Base-by-base conservation (phyloP, 129 eudicot genomes). In the Flaveria trinervia region DNA sequence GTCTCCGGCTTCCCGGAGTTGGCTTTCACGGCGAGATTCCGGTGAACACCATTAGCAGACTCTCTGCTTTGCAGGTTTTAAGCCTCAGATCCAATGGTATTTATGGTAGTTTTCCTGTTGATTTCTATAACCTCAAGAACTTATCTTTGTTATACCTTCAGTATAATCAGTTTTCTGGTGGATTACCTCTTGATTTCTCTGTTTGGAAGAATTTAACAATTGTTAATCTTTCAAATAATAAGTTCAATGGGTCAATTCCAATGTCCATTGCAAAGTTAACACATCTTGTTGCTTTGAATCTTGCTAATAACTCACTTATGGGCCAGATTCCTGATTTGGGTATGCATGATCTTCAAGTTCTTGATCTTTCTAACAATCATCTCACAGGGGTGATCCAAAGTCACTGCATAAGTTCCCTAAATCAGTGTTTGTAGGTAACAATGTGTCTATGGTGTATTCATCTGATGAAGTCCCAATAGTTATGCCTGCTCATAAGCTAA, bases 21-120 rank as follows among this genome's bases (percentile, higher is more conserved):
- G 97, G 98, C 16, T 87, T 93, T 70, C 82, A 84, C 71, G 98
- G 98, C 28, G 81, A 78, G 13, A 87, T 93, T 73, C 98, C 98
- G 70, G 79, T 45, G 9, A 84, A 93, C 70, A 93, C 97, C 2
- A 67, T 93, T 30, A 74, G 95, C 82, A 78, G 87, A 43, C 85
- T 93, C 45, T 85, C 97, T 68, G 89, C 85, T 45, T 82, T 93
- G 84, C 93, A 90, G 92, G 87, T 90, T 90, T 82, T 93, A 70
- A 93, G 98, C 82, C 92, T 93, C 44, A 86, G 98, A 84, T 85
- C 97, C 61, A 93, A 93, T 81, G 89, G 88, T 71, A 90, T 93
- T 55, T 69, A 76, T 77, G 98, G 98, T 25, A 41, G 81, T 16
- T 93, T 93, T 82, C 97, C 96, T 59, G 25, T 77, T 60, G 86